Evolutionary conservation across 306 rosid genomes (phyloP), one percentile per base, ranked within the genome.

Genomic region (Rubus idaeus): DNA sequence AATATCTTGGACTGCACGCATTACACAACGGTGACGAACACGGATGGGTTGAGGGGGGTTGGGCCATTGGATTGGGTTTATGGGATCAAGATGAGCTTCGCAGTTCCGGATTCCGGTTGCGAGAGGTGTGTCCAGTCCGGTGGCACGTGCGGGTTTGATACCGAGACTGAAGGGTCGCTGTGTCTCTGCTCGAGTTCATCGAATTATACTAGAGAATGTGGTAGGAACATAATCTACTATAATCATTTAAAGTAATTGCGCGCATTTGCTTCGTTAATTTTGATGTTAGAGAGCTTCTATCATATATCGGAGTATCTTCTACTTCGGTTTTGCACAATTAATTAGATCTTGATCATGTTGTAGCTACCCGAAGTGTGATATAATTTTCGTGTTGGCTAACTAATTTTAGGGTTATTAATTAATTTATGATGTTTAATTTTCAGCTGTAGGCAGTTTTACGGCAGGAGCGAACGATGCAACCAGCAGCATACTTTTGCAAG

Each of bases 51-150:
- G 79, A 83, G 73, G 42, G 97, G 94, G 16, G 78, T 91, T 5
- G 96, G 87, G 10, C 94, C 97, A 55, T 66, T 88, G 90, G 98
- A 94, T 50, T 94, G 98, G 98, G 82, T 90, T 35, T 94, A 94
- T 67, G 98, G 96, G 75, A 94, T 94, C 37, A 91, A 91, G 76
- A 84, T 91, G 46, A 82, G 88, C 63, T 94, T 86, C 57, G 71
- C 91, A 6, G 80, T 94, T 18, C 88, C 98, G 0, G 95, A 94
- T 7, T 82, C 86, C 37, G 97, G 98, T 26, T 94, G 98, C 64
- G 84, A 79, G 6, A 79, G 83, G 56, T 94, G 98, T 79, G 57
- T 46, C 7, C 20, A 56, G 60, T 90, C 98, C 50, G 97, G 97
- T 60, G 98, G 98, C 4, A 63, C 77, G 0, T 94, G 98, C 55